These are phyloP conservation scores for Coemansia sp. DNA, from an alignment of 192 early-diverging fungal species.

Conservation along the genomic window DNA sequence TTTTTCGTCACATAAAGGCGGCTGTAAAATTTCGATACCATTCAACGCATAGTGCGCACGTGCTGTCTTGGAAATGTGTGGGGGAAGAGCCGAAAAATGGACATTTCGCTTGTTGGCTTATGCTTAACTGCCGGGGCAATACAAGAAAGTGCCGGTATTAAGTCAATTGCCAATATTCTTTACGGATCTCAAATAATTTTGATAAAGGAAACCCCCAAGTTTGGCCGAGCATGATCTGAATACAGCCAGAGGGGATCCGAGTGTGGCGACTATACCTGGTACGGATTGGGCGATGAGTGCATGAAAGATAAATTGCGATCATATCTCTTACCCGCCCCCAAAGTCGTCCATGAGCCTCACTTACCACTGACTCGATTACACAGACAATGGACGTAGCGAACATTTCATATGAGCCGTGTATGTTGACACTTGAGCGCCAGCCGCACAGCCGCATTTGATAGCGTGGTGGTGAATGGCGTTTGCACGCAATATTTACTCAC, in stretches of 20 bases:
- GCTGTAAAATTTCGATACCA: not conserved
- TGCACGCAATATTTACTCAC: not conserved
- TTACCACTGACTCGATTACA: not conserved
- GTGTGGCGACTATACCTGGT: not conserved
- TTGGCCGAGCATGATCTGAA: not conserved
- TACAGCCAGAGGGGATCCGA: not conserved
- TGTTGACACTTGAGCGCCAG: slow-evolving; percentile 3
- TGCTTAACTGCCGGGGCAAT: not conserved
- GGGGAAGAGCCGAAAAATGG: slow-evolving; percentile 12
- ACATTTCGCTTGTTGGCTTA: slow-evolving; percentile 5
- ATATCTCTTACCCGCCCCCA: not conserved
- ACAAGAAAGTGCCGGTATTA: not conserved
- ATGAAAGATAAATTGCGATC: slow-evolving; percentile 6
- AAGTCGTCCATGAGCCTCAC: not conserved
- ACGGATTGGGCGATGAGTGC: not conserved
- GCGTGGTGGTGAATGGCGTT: not conserved
- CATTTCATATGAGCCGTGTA: not conserved
- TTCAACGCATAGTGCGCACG: not conserved
- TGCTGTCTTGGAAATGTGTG: not conserved
- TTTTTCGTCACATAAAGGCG: not conserved
- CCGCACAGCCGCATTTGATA: slow-evolving; percentile 1
- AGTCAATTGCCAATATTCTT: not conserved
- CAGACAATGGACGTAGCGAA: not conserved
- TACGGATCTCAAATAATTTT: not conserved
- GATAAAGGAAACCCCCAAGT: not conserved